Evolutionary conservation across 306 rosid species (phyloP).

Genomic region (Acmispon strigosus): DNA sequence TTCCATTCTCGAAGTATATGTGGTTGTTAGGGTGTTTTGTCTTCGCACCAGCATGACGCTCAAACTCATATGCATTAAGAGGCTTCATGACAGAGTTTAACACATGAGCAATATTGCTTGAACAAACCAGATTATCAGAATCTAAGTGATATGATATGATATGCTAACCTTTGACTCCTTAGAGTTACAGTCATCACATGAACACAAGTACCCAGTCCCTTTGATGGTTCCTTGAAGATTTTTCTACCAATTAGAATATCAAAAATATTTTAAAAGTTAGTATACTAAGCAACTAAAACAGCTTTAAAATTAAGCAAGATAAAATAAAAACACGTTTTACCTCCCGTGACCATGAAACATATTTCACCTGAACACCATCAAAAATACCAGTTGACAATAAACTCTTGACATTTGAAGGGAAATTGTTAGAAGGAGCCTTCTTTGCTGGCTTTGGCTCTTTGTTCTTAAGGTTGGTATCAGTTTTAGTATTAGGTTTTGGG

Average conservation of each 20-base stretch:
- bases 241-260: conserved; percentile 49
- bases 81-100: conserved; percentile 50
- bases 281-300: background rate
- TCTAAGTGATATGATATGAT: conserved; percentile 8
- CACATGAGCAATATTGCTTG: conserved; percentile 20
- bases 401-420: conserved; percentile 96
- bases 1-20: conserved; percentile 89
- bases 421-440: conserved; percentile 78
- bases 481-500: conserved; percentile 36
- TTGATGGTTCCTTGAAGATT: conserved; percentile 65
- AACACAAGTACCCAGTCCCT: conserved; percentile 92
- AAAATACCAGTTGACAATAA: conserved; percentile 88
- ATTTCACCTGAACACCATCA: conserved; percentile 85
- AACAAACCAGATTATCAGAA: conserved; percentile 11
- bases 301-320: conserved; percentile 12
- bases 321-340: conserved; percentile 30
- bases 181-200: conserved; percentile 77
- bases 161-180: conserved; percentile 60
- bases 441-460: conserved; percentile 65
- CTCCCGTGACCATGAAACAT: conserved; percentile 92
- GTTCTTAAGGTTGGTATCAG: conserved; percentile 37
- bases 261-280: background rate
- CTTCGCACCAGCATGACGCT: conserved; percentile 92
- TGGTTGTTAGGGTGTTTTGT: conserved; percentile 96
- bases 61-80: conserved; percentile 95